Evolutionary conservation across 192 early-diverging fungal species (phyloP), one percentile per base, ranked within the genome.

Genomic region (Coemansia sp.): DNA sequence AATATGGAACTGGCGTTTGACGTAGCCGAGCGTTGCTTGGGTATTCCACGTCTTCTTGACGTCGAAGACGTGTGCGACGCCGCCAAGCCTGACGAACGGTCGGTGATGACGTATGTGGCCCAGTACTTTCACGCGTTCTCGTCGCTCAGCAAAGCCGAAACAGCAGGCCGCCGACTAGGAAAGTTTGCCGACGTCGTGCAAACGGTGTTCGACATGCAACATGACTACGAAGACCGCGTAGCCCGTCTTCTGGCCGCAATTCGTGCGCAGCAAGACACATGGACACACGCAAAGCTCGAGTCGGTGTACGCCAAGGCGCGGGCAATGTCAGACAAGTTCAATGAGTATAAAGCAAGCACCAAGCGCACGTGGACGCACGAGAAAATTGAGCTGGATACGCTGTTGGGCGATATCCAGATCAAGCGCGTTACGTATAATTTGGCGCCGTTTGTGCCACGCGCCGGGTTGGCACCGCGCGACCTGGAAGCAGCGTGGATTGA

Each of bases 61-160:
- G 95, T 97, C 3, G 95, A 98, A 67, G 96, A 98, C 78, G 84
- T 98, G 18, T 92, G 93, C 58, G 96, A 97, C 73, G 88, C 90
- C 18, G 69, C 82, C 58, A 97, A 95, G 82, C 95, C 95, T 23
- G 96, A 98, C 79, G 95, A 98, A 64, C 84, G 90, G 24, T 98
- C 96, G 7, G 87, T 98, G 15, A 98, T 97, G 93, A 97, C 96
- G 28, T 98, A 98, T 58, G 93, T 97, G 17, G 95, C 96, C 11
- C 91, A 96, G 77, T 98, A 97, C 71, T 98, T 96, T 85, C 96
- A 98, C 66, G 96, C 96, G 7, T 97, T 98, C 57, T 94, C 93
- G 15, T 86, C 88, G 31, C 81, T 94, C 15, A 90, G 90, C 52
- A 74, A 71, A 28, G 86, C 93, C 7, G 95, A 92, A 63, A 87